phyloP scores from a whole-genome alignment of 2,329 filamentous ascomycete species.

The Alternaria arborescens region DNA sequence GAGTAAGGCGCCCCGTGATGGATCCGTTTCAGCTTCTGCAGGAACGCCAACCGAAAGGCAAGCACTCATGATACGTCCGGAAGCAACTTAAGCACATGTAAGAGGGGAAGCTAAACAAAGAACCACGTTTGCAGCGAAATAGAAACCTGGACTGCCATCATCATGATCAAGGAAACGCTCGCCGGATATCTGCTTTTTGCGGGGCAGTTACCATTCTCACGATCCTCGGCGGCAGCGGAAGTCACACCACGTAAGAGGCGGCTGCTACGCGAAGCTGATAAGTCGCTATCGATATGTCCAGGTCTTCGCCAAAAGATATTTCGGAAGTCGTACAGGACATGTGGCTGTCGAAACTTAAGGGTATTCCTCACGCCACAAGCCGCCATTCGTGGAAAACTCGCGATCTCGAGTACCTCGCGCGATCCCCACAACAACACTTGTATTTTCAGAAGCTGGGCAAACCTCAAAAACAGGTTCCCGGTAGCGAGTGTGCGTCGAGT shows the following conservation, averaged over 20 bases:
- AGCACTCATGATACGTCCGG: slow-evolving; percentile 8
- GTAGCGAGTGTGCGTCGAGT: slow-evolving; percentile 9
- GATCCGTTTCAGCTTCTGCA: slow-evolving; percentile 22
- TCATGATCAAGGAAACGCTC: slow-evolving; percentile 5
- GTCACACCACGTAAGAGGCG: slow-evolving; percentile 3
- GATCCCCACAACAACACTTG: background rate
- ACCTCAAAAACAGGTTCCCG: slow-evolving; percentile 7
- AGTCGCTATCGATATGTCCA: slow-evolving; percentile 16
- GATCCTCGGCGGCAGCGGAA: background rate
- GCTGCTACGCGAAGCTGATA: slow-evolving; percentile 18
- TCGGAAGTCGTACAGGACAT: background rate
- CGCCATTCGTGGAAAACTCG: slow-evolving; percentile 3
- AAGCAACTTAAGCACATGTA: slow-evolving; percentile 16
- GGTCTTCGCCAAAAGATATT: background rate
- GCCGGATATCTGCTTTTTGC: slow-evolving; percentile 16
- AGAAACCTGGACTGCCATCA: background rate
- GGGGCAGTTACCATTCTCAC: slow-evolving; percentile 12
- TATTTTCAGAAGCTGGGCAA: background rate
- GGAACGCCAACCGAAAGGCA: slow-evolving; percentile 32
- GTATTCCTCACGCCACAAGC: background rate
- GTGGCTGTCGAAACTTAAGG: background rate
- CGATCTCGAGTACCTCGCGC: slow-evolving; percentile 8
- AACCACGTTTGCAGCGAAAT: background rate
- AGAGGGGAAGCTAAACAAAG: slow-evolving; percentile 6
- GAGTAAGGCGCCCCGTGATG: slow-evolving; percentile 12